phyloP scores from a whole-genome alignment of 257 asterid genomes.

The Datura wrightii region DNA sequence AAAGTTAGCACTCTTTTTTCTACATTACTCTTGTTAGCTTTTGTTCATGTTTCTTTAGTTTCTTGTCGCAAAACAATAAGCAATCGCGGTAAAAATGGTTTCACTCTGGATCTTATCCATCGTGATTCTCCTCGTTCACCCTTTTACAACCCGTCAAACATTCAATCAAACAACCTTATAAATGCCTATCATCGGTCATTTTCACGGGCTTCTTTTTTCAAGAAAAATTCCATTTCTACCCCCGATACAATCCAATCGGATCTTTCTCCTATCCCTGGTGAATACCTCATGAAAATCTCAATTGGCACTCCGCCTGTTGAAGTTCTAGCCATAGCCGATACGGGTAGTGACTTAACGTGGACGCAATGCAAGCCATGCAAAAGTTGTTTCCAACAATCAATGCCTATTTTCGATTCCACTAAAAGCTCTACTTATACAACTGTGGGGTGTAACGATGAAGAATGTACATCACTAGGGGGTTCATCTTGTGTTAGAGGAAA shows the following conservation, averaged over 20 bases:
- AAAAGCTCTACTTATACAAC: constrained; percentile 38
- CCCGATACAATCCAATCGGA: constrained; percentile 9
- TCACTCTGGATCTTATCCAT: constrained; percentile 57
- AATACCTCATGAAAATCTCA: constrained; percentile 44
- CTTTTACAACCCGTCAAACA: constrained; percentile 33
- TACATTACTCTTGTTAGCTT: background rate
- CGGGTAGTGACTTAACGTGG: constrained; percentile 56
- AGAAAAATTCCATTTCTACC: background rate
- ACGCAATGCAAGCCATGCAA: constrained; percentile 55
- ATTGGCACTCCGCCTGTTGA: constrained; percentile 50
- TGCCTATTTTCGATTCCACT: constrained; percentile 40
- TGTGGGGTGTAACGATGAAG: background rate
- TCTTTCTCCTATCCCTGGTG: constrained; percentile 31
- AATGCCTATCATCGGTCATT: constrained; percentile 47
- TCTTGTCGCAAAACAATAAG: constrained; percentile 11
- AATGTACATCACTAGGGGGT: background rate
- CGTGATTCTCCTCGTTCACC: constrained; percentile 58
- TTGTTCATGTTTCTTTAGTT: background rate
- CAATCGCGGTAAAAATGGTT: constrained; percentile 31
- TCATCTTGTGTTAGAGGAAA: constrained; percentile 6
- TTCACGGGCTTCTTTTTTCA: constrained; percentile 45
- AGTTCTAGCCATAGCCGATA: constrained; percentile 45
- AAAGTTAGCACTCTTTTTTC: background rate
- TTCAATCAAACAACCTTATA: constrained; percentile 41
- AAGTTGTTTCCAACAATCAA: constrained; percentile 40